Base-by-base conservation (phyloP, 768 basidiomycete species). In the Tulasnella sp. region DNA sequence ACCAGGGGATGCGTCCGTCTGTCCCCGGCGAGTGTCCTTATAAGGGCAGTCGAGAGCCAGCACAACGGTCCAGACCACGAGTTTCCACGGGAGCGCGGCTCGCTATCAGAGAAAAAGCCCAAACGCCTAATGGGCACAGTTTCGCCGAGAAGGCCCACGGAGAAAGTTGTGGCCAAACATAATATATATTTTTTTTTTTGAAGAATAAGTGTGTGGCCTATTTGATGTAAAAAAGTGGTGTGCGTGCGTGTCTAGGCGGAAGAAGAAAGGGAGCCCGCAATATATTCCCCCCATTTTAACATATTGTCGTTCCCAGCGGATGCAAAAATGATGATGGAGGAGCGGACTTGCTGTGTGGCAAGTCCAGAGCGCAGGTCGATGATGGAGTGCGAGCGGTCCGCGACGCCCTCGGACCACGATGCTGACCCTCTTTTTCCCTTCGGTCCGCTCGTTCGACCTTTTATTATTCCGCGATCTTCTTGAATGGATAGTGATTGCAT, bases 381-480 rank as follows among this genome's bases (percentile, higher is more conserved):
- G 62, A 68, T 68, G 62, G 62, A 68, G 62, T 14, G 62, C 7
- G 62, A 68, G 48, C 18, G 19, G 48, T 52, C 48, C 48, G 14
- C 42, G 42, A 44, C 42, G 42, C 42, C 42, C 14, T 8, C 21
- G 4, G 48, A 27, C 21, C 62, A 68, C 62, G 62, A 27, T 68
- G 62, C 62, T 62, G 62, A 2, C 62, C 62, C 34, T 34, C 34
- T 68, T 68, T 68, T 68, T 68, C n/a, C 16, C 16, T n/a, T 68
- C 34, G 0, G 2, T 34, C 62, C 7, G 56, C 24, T 4, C 27
- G 24, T 12, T 58, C 56, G 21, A n/a, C 56, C 24, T 16, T 68
- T 27, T 68, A 68, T 68, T 68, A 68, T 68, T 68, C 62, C 62
- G 62, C 31, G 58, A 52, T 34, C 62, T 68, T 68, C 62, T 68